These are phyloP conservation scores for Aphanomyces stellatus DNA, from an alignment of 352 stramenopile genomes.

Conservation along the genomic window DNA sequence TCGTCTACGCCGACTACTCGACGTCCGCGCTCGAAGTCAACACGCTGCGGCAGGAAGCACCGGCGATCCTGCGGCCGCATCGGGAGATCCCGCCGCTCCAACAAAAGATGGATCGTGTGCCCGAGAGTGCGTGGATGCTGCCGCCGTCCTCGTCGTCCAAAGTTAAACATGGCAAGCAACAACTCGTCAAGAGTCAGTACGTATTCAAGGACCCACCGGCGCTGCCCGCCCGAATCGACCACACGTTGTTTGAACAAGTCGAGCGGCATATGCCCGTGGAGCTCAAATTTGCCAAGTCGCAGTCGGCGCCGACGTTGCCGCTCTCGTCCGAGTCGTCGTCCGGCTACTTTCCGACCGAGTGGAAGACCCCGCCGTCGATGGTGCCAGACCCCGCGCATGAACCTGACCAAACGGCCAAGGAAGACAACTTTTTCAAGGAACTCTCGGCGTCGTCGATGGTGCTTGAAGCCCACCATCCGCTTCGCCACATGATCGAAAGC, in stretches of 20 bases:
- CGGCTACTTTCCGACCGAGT: constrained; percentile 19
- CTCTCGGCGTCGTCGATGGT: constrained; percentile 45
- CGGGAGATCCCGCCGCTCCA: constrained; percentile 43
- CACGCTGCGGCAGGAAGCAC: constrained; percentile 44
- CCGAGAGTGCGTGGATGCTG: constrained; percentile 28
- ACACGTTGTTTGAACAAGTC: constrained; percentile 7
- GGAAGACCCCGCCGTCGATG: constrained; percentile 9
- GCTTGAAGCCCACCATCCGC: constrained; percentile 32
- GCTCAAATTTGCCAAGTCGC: not conserved
- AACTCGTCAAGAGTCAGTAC: constrained; percentile 20
- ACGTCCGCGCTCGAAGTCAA: constrained; percentile 68
- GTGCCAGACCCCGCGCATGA: not conserved
- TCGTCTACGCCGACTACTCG: constrained; percentile 89
- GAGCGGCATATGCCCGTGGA: not conserved
- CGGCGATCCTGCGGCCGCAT: constrained; percentile 53
- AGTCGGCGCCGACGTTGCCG: not conserved
- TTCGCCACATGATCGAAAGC: constrained; percentile 69
- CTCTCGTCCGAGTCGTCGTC: not conserved
- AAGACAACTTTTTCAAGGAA: constrained; percentile 65
- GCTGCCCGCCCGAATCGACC: constrained; percentile 9
- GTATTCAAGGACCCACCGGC: constrained; percentile 7
- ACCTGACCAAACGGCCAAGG: constrained; percentile 26
- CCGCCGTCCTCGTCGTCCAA: not conserved
- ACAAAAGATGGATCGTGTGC: constrained; percentile 20
- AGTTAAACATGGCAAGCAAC: constrained; percentile 4